Evolutionary conservation across 2,329 filamentous ascomycete species (phyloP).

Genomic region (Atkinsonella hypoxylon): DNA sequence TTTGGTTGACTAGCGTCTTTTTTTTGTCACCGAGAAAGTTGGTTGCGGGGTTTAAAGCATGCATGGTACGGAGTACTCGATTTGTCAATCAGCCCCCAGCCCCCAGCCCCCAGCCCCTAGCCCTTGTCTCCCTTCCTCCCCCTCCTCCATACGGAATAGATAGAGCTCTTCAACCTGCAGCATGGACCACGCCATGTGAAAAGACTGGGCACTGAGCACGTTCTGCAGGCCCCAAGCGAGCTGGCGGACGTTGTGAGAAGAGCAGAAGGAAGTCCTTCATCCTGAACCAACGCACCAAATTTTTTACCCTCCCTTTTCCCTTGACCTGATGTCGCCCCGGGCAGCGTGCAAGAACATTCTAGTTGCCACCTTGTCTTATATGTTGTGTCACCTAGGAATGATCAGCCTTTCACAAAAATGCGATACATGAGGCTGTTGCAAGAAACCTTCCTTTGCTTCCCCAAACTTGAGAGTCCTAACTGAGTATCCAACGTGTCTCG

Average conservation of each 20-base stretch:
- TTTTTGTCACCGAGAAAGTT: no score
- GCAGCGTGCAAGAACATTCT: neutral
- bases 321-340: neutral
- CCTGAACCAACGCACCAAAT: neutral
- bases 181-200: neutral
- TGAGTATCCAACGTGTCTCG: no score
- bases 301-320: neutral
- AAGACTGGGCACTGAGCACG: neutral
- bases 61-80: no score
- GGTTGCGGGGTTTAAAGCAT: no score
- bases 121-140: no score
- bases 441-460: neutral
- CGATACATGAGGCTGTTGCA: neutral
- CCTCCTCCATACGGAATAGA: no score
- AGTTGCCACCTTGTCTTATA: constrained; percentile 2
- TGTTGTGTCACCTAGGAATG: neutral
- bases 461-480: no score
- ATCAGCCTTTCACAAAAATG: neutral
- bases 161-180: neutral
- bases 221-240: neutral
- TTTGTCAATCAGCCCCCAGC: no score
- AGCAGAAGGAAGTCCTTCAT: no score
- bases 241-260: neutral
- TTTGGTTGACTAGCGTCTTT: no score
- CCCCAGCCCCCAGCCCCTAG: no score